phyloP scores from a whole-genome alignment of 2,329 filamentous ascomycete species.

The Neoarthrinium moseri region DNA sequence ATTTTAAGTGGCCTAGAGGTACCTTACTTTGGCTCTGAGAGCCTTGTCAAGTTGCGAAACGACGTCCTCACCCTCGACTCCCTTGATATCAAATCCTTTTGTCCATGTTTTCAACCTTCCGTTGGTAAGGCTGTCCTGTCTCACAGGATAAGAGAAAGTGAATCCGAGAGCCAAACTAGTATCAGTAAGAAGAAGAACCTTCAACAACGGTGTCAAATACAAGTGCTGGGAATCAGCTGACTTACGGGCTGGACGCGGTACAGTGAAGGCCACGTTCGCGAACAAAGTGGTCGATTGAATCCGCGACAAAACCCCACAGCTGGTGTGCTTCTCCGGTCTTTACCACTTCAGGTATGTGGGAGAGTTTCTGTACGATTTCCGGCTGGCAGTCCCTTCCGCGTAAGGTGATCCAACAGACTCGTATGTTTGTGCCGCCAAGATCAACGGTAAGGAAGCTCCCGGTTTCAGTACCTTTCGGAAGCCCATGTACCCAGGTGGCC shows the following conservation, averaged over 20 bases:
- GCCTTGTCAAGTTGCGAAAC: slow-evolving; percentile 65
- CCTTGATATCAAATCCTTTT: slow-evolving; percentile 72
- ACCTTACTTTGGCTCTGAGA: slow-evolving; percentile 28
- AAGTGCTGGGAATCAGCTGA: no score
- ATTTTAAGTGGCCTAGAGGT: no score
- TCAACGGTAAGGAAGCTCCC: slow-evolving; percentile 71
- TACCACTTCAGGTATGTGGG: slow-evolving; percentile 65
- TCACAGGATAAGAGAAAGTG: slow-evolving; percentile 72
- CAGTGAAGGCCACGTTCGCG: slow-evolving; percentile 41
- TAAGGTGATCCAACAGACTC: slow-evolving; percentile 68
- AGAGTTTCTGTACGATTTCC: slow-evolving; percentile 69
- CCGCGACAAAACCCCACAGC: slow-evolving; percentile 69
- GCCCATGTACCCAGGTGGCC: slow-evolving; percentile 7
- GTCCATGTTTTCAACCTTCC: slow-evolving; percentile 72
- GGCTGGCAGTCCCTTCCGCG: slow-evolving; percentile 55
- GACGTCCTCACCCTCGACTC: slow-evolving; percentile 68
- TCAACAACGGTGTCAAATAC: slow-evolving; percentile 24
- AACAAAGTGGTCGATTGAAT: slow-evolving; percentile 68
- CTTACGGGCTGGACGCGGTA: slow-evolving; percentile 39
- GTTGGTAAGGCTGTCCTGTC: slow-evolving; percentile 69
- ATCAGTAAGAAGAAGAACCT: slow-evolving; percentile 39
- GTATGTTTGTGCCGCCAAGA: slow-evolving; percentile 71
- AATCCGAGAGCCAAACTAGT: slow-evolving; percentile 62
- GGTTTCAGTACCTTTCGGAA: slow-evolving; percentile 31
- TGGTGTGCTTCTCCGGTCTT: slow-evolving; percentile 65